phyloP scores from a whole-genome alignment of 305 asterid species.

The Ilex paraguariensis region DNA sequence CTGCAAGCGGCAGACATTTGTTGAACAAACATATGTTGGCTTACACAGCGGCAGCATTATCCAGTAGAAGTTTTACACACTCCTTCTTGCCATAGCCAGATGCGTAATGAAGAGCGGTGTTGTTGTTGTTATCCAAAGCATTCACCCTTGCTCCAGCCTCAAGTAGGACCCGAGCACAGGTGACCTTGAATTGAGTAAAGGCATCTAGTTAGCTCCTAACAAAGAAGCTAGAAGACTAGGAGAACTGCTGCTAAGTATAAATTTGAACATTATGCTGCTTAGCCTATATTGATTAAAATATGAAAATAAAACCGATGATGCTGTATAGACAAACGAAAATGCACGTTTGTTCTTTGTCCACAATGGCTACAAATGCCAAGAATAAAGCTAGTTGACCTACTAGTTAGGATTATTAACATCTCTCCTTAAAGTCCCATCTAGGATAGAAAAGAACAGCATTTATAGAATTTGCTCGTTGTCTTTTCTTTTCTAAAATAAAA shows the following conservation, averaged over 20 bases:
- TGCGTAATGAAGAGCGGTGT: constrained; percentile 97
- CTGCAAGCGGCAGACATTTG: not conserved
- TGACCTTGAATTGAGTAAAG: constrained; percentile 41
- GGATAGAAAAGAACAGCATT: too few relatives aligned
- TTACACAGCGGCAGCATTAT: constrained; percentile 98
- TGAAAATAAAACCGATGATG: too few relatives aligned
- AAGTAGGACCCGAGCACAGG: constrained; percentile 83
- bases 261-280: not conserved
- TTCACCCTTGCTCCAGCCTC: constrained; percentile 98
- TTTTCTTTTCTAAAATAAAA: too few relatives aligned
- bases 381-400: too few relatives aligned
- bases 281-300: too few relatives aligned
- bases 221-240: not conserved
- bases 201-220: not conserved
- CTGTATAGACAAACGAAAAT: too few relatives aligned
- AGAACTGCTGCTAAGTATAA: not conserved
- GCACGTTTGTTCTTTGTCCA: too few relatives aligned
- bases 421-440: too few relatives aligned
- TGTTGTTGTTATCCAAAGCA: constrained; percentile 91
- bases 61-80: constrained; percentile 82
- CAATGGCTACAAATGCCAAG: too few relatives aligned
- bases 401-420: too few relatives aligned
- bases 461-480: too few relatives aligned
- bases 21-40: constrained; percentile 14
- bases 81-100: constrained; percentile 97